Percentiles rank a stretch among this genome's conserved stretches.
Evolutionary conservation across 1,139 yeast species (phyloP).

Genomic region (Hansenula lynferdii): DNA sequence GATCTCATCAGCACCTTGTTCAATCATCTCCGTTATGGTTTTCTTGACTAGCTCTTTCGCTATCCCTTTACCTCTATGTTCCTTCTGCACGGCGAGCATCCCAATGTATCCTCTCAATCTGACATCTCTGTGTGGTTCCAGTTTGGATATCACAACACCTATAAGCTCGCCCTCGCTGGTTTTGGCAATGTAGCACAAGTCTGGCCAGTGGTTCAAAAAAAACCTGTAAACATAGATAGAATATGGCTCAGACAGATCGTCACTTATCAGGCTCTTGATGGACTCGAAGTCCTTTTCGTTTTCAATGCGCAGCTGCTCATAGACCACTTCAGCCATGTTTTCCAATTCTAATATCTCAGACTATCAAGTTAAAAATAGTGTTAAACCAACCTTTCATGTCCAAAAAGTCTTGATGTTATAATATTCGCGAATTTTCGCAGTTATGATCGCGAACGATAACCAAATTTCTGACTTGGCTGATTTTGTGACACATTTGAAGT

Average conservation of each 20-base stretch:
- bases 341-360: too few species aligned
- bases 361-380: too few species aligned
- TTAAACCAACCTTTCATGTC: too few species aligned
- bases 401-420: too few species aligned
- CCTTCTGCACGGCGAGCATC: conserved; percentile 81
- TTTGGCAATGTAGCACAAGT: conserved; percentile 48
- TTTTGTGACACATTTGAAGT: too few species aligned
- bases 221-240: conserved; percentile 67
- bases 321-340: conserved; percentile 16
- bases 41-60: conserved; percentile 66
- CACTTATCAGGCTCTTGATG: conserved; percentile 44
- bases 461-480: too few species aligned
- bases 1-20: conserved; percentile 71
- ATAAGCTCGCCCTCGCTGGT: conserved; percentile 39
- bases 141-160: conserved; percentile 83
- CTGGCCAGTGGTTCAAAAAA: conserved; percentile 68
- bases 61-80: conserved; percentile 72
- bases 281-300: conserved; percentile 27
- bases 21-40: conserved; percentile 64
- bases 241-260: conserved; percentile 68
- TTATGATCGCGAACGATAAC: too few species aligned
- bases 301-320: conserved; percentile 25
- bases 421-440: too few species aligned
- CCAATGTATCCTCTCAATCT: conserved; percentile 89
- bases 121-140: conserved; percentile 70